A percentile compares a stretch with the other conserved stretches of the same genome.
These are phyloP conservation scores for Lipomyces sp. DNA, from an alignment of 805 yeast species.

Conservation along the genomic window DNA sequence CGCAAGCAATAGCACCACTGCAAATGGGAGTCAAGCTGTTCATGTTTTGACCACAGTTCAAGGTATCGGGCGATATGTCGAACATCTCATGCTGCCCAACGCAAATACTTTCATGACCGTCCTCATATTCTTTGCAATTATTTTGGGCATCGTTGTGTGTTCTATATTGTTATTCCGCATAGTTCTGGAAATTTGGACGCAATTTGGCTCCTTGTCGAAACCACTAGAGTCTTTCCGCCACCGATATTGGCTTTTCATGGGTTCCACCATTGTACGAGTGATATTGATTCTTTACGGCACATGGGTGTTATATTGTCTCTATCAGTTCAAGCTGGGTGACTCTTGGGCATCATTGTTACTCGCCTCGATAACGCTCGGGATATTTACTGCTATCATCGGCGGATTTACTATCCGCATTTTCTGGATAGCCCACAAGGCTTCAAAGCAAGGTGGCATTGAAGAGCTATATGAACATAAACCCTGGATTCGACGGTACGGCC, in stretches of 20 bases:
- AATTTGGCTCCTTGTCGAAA: conserved; percentile 22
- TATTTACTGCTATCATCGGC: conserved; percentile 40
- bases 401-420: conserved; percentile 41
- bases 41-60: conserved; percentile 38
- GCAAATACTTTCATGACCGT: conserved; percentile 45
- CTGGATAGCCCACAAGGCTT: conserved; percentile 40
- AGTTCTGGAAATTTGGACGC: conserved; percentile 37
- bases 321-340: conserved; percentile 44
- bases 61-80: conserved; percentile 44
- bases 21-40: conserved; percentile 13
- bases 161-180: conserved; percentile 40
- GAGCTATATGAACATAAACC: conserved; percentile 43
- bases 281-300: conserved; percentile 45
- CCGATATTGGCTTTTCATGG: conserved; percentile 39
- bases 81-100: conserved; percentile 42
- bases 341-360: conserved; percentile 44
- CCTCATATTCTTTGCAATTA: conserved; percentile 44
- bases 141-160: conserved; percentile 39
- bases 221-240: conserved; percentile 39
- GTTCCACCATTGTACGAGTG: conserved; percentile 41
- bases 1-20: conserved; percentile 7
- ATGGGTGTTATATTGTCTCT: conserved; percentile 44
- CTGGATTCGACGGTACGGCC: conserved; percentile 44
- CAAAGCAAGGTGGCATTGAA: conserved; percentile 38
- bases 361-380: conserved; percentile 43